These are phyloP conservation scores for Sonneratia caseolaris DNA, from an alignment of 345 rosid species.

Conservation along the genomic window DNA sequence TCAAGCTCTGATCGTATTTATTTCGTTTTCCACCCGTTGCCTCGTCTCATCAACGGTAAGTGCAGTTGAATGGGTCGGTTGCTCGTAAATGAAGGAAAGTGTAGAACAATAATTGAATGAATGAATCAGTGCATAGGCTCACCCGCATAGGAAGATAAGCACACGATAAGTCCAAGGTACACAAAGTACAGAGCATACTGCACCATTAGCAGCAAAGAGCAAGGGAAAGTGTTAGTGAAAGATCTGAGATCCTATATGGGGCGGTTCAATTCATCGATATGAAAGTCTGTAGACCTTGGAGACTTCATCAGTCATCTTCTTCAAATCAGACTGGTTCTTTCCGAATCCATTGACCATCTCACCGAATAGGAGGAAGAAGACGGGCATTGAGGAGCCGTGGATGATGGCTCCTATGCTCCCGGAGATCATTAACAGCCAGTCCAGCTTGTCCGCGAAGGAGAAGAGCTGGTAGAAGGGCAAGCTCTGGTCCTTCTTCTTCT, in stretches of 20 bases:
- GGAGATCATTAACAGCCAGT: slow-evolving; percentile 60
- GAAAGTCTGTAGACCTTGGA: slow-evolving; percentile 38
- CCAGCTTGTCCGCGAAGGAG: slow-evolving; percentile 89
- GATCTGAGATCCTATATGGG: slow-evolving; percentile 39
- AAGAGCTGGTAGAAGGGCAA: slow-evolving; percentile 86
- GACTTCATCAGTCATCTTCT: slow-evolving; percentile 89
- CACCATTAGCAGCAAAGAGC: slow-evolving; percentile 15
- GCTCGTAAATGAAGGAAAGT: neutral
- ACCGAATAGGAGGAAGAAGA: slow-evolving; percentile 89
- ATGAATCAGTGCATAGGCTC: slow-evolving; percentile 1
- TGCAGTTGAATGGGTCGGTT: neutral
- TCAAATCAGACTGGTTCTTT: slow-evolving; percentile 81
- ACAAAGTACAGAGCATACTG: slow-evolving; percentile 96
- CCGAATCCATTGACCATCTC: slow-evolving; percentile 99
- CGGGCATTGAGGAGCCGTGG: slow-evolving; percentile 97
- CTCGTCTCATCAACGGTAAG: neutral
- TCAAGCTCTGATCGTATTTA: neutral
- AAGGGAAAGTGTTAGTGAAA: neutral
- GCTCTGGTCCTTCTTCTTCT: slow-evolving; percentile 94
- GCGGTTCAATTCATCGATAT: neutral
- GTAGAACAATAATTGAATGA: slow-evolving; percentile 1
- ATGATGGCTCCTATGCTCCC: slow-evolving; percentile 85
- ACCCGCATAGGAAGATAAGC: slow-evolving; percentile 98
- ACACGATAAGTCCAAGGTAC: slow-evolving; percentile 90
- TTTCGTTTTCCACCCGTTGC: neutral